Evolutionary conservation across 345 rosid genomes (phyloP).

Genomic region (Linum usitatissimum): DNA sequence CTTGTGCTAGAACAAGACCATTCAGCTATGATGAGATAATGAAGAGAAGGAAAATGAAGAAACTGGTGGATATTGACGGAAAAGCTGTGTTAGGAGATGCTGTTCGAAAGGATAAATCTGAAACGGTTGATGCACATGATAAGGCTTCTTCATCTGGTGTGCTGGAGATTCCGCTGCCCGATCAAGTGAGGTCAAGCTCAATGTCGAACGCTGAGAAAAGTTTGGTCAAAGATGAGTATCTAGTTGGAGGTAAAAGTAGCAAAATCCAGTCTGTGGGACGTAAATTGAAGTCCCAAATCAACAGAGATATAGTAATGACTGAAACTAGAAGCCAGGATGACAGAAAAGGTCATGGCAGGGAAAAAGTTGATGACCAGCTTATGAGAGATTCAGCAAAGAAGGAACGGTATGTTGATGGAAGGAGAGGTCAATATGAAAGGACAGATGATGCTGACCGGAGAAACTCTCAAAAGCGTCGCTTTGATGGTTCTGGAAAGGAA

Average conservation of each 20-base stretch:
- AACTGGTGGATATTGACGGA: constrained; percentile 28
- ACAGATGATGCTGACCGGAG: background rate
- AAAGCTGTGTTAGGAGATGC: constrained; percentile 16
- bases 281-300: constrained; percentile 34
- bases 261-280: constrained; percentile 20
- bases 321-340: constrained; percentile 25
- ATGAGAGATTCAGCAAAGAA: background rate
- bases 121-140: constrained; percentile 17
- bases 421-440: background rate
- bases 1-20: constrained; percentile 90
- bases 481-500: background rate
- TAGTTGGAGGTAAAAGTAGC: constrained; percentile 14
- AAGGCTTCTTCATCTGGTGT: constrained; percentile 23
- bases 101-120: constrained; percentile 19
- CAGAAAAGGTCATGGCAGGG: constrained; percentile 25
- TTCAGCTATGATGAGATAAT: constrained; percentile 68
- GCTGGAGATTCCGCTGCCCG: constrained; percentile 22
- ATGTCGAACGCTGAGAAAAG: constrained; percentile 21
- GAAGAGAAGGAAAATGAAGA: constrained; percentile 51
- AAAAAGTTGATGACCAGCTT: constrained; percentile 20
- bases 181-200: constrained; percentile 24
- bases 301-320: constrained; percentile 18
- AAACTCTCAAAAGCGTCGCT: background rate
- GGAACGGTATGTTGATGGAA: background rate
- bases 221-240: constrained; percentile 9